phyloP scores from a whole-genome alignment of 768 basidiomycete genomes.

The Jaapia argillacea region DNA sequence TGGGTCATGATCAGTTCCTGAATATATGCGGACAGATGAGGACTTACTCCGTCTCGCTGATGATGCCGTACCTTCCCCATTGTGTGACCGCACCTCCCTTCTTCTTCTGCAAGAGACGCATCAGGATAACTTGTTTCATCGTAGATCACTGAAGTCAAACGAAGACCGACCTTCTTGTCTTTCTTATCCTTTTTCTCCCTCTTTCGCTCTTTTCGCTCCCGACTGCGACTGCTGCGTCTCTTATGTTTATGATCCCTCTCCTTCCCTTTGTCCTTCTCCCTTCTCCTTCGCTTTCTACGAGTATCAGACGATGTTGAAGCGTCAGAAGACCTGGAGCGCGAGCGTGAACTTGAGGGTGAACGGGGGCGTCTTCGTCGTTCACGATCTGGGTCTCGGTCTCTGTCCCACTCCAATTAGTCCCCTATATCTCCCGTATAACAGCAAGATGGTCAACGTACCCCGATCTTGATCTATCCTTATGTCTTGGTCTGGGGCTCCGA shows the following conservation, averaged over 20 bases:
- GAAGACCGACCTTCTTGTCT: constrained; percentile 49
- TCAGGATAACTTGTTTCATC: constrained; percentile 2
- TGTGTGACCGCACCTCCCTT: constrained; percentile 45
- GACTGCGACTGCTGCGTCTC: constrained; percentile 14
- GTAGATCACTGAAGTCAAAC: constrained; percentile 1
- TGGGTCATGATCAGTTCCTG: constrained; percentile 1
- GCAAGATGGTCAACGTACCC: too few species aligned
- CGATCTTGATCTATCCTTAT: too few species aligned
- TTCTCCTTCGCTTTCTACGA: constrained; percentile 26
- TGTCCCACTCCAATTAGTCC: too few species aligned
- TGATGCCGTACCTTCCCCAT: constrained; percentile 90
- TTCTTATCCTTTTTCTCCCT: constrained; percentile 65
- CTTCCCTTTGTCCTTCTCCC: constrained; percentile 33
- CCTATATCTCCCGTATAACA: too few species aligned
- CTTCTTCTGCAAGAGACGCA: constrained; percentile 41
- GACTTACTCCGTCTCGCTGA: constrained; percentile 76
- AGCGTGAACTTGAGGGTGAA: constrained; percentile 7
- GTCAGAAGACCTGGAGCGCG: constrained; percentile 19
- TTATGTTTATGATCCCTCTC: constrained; percentile 31
- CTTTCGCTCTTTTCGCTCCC: constrained; percentile 42
- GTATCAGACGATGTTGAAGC: constrained; percentile 12
- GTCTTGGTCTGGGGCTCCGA: too few species aligned
- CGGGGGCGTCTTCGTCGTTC: neutral
- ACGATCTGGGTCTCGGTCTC: too few species aligned
- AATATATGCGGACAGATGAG: neutral